These are phyloP conservation scores for Xanthoconium purpureum DNA, from an alignment of 768 basidiomycete genomes.

Conservation along the genomic window DNA sequence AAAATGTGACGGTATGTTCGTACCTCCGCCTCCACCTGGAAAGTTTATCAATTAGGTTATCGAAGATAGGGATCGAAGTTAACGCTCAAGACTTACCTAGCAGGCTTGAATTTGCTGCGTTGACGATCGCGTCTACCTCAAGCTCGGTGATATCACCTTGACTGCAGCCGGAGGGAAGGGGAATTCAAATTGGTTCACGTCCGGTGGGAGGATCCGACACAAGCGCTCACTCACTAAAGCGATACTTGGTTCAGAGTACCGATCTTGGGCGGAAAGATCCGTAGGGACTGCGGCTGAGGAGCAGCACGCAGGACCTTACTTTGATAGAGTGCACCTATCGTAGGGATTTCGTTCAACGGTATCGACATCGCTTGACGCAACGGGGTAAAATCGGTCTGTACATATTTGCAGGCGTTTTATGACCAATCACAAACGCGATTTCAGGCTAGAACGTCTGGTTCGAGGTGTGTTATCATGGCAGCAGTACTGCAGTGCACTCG, in stretches of 20 bases:
- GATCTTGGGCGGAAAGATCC: slow-evolving; percentile 34
- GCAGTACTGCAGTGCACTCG: too few relatives aligned
- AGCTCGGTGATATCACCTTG: slow-evolving; percentile 78
- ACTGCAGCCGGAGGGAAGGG: slow-evolving; percentile 35
- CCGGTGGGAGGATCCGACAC: background rate
- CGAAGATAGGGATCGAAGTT: background rate
- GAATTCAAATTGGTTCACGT: background rate
- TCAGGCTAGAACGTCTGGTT: too few relatives aligned
- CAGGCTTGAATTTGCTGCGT: slow-evolving; percentile 74
- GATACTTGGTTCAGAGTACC: slow-evolving; percentile 55
- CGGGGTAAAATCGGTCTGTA: too few relatives aligned
- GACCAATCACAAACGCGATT: background rate
- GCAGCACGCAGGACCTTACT: slow-evolving; percentile 36
- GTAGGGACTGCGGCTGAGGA: slow-evolving; percentile 20
- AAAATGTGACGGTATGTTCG: slow-evolving; percentile 14
- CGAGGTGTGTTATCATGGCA: too few relatives aligned
- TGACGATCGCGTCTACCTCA: slow-evolving; percentile 72
- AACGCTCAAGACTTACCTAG: slow-evolving; percentile 45
- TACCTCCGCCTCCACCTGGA: slow-evolving; percentile 78
- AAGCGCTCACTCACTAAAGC: slow-evolving; percentile 52
- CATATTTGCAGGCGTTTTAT: background rate
- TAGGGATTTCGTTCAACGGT: slow-evolving; percentile 48
- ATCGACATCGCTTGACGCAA: slow-evolving; percentile 7
- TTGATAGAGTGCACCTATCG: slow-evolving; percentile 54
- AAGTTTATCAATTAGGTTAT: background rate